Conservation (phyloP, 495 filamentous ascomycete species). For the Talaromyces thailandensis region DNA sequence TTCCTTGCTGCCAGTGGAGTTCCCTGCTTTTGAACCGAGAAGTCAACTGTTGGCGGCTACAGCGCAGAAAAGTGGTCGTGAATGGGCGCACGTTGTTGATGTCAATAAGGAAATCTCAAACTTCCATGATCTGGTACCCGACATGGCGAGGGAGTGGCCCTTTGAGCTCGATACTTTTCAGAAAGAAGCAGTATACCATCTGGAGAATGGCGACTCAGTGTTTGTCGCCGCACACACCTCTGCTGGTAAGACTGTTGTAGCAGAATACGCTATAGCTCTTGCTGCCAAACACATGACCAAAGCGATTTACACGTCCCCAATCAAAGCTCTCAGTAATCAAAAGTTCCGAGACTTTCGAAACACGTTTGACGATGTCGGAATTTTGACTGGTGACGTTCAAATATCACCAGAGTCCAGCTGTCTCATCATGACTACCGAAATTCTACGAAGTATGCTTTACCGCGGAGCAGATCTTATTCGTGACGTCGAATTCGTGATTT, state of each 20-base stretch:
- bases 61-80: constrained; percentile 62
- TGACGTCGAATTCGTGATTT: constrained; percentile 98
- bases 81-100: constrained; percentile 98
- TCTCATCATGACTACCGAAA: constrained; percentile 98
- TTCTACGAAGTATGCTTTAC: constrained; percentile 96
- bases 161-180: constrained; percentile 98
- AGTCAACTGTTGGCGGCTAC: constrained; percentile 61
- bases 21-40: constrained; percentile 84
- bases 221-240: constrained; percentile 99
- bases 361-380: constrained; percentile 89
- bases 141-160: constrained; percentile 93
- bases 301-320: constrained; percentile 96
- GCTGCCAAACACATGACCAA: constrained; percentile 98
- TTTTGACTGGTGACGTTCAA: constrained; percentile 94
- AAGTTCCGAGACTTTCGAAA: constrained; percentile 93
- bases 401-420: constrained; percentile 97
- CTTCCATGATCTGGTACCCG: constrained; percentile 84
- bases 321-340: constrained; percentile 97
- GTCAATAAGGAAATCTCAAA: constrained; percentile 85
- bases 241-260: constrained; percentile 95
- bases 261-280: constrained; percentile 94
- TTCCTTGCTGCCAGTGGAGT: constrained; percentile 81
- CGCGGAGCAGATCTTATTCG: constrained; percentile 91
- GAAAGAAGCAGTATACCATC: constrained; percentile 95
- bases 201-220: constrained; percentile 93